phyloP scores from a whole-genome alignment of 139 green algal genomes.

The Nannochloris sp. region DNA sequence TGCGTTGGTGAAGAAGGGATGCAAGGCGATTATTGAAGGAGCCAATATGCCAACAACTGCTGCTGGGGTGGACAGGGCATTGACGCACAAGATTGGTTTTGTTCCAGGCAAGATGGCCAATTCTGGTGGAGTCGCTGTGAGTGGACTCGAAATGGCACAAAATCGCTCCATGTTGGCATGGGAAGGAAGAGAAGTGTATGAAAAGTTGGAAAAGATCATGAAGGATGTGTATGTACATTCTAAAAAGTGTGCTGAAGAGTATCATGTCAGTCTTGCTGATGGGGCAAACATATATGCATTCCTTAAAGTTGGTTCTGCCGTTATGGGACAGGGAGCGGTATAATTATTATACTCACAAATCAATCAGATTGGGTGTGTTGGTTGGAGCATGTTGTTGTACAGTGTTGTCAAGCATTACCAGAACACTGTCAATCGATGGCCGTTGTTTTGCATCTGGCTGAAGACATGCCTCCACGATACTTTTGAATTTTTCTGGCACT shows the following conservation, averaged over 20 bases:
- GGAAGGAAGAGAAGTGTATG: slow-evolving; percentile 57
- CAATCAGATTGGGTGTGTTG: background rate
- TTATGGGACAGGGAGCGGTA: background rate
- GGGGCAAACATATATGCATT: slow-evolving; percentile 19
- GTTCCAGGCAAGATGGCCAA: slow-evolving; percentile 50
- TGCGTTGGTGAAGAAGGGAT: slow-evolving; percentile 47
- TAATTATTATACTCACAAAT: background rate
- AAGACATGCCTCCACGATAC: slow-evolving; percentile 1
- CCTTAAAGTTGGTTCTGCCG: slow-evolving; percentile 12
- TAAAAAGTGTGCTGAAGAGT: slow-evolving; percentile 8
- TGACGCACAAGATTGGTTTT: slow-evolving; percentile 26
- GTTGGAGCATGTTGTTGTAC: background rate
- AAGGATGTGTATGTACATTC: slow-evolving; percentile 2
- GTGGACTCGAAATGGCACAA: slow-evolving; percentile 77
- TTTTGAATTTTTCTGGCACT: slow-evolving; percentile 1
- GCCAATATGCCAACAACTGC: slow-evolving; percentile 76
- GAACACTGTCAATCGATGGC: background rate
- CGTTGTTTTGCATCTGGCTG: background rate
- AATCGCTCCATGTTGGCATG: slow-evolving; percentile 60
- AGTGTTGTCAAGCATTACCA: background rate
- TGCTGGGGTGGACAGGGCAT: slow-evolving; percentile 48
- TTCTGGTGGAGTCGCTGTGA: slow-evolving; percentile 62
- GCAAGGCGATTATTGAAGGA: slow-evolving; percentile 61
- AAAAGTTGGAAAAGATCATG: slow-evolving; percentile 35
- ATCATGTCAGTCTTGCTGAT: slow-evolving; percentile 8